Evolutionary conservation across 2,329 filamentous ascomycete genomes (phyloP), one percentile per base, ranked within the genome.

Genomic region (Xylariaceae sp.): DNA sequence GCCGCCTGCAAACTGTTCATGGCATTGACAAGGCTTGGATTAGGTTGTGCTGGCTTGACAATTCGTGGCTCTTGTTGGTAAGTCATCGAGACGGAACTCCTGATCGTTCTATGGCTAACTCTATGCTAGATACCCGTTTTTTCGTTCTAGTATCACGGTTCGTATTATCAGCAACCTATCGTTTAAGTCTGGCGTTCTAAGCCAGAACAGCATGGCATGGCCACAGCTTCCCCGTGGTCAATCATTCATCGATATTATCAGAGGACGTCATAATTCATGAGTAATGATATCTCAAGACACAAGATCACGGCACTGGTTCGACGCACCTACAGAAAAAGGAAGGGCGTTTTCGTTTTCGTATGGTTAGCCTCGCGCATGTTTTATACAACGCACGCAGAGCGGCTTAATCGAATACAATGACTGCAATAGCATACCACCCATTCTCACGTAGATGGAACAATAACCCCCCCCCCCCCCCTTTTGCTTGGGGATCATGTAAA

Each of bases 391-490:
- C 43, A 30, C 34, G 27, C 41, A 55, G 29, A 45, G 34, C 35
- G 37, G n/a, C 32, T 53, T 34, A 31, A 47, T 42, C 45, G 26
- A 44, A 51, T 53, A 43, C 35, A 45, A 59, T 37, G 57, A 57
- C 35, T 11, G 55, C 32, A 55, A 50, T 40, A 50, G 39, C 12
- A 26, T 4, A 19, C 39, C 40, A 31, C 39, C 8, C n/a, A 39
- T 50, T 49, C 44, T 53, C 43, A 58, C 58, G 57, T 60, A 55
- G 47, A 51, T 53, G 48, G 42, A 57, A 55, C 51, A 31, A 32
- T 42, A 8, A n/a, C 40, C 19, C 19, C 19, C 19, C 19, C 19
- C 19, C 19, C 19, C 19, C 19, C 19, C 19, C 1, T 42, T 54
- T 57, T 42, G 19, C 49, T 50, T 47, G 47, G 52, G 54, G 45